phyloP scores from a whole-genome alignment of 2,329 filamentous ascomycete species.

The Incumbomyces delicatus region DNA sequence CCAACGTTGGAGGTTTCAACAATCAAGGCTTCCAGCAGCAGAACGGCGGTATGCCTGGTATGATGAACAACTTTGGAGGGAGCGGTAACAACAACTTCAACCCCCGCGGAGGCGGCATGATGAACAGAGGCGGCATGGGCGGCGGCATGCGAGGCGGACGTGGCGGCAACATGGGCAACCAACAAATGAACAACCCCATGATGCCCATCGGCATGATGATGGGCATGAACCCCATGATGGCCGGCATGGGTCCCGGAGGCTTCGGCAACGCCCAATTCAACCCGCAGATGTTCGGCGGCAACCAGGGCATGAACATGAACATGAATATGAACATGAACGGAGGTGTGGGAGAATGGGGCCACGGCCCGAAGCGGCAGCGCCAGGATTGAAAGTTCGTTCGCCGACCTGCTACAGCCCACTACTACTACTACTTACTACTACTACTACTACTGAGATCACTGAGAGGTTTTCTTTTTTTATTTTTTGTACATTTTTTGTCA shows the following conservation, averaged over 20 bases:
- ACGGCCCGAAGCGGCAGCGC: conserved; percentile 68
- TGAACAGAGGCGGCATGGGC: conserved; percentile 50
- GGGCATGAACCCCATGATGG: conserved; percentile 7
- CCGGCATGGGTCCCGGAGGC: conserved; percentile 6
- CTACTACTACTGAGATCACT: too few relatives aligned
- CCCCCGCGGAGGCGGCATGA: conserved; percentile 42
- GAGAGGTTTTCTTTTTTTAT: too few relatives aligned
- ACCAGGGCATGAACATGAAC: conserved; percentile 20
- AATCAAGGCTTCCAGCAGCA: conserved; percentile 40
- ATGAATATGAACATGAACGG: conserved; percentile 16
- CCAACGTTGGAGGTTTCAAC: conserved; percentile 32
- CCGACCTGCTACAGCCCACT: too few relatives aligned
- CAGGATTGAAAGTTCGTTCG: conserved; percentile 48
- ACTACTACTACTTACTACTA: too few relatives aligned
- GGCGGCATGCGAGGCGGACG: conserved; percentile 44
- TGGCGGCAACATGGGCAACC: conserved; percentile 32
- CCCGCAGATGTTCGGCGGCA: conserved; percentile 55
- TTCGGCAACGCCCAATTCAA: conserved; percentile 47
- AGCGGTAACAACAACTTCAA: conserved; percentile 39
- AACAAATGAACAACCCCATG: conserved; percentile 48
- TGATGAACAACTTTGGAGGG: conserved; percentile 43
- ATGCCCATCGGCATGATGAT: conserved; percentile 39
- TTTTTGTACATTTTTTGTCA: too few relatives aligned
- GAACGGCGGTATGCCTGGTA: conserved; percentile 32
- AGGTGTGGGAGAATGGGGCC: conserved; percentile 55